phyloP scores from a whole-genome alignment of 495 filamentous ascomycete genomes.

The Halenospora varia region DNA sequence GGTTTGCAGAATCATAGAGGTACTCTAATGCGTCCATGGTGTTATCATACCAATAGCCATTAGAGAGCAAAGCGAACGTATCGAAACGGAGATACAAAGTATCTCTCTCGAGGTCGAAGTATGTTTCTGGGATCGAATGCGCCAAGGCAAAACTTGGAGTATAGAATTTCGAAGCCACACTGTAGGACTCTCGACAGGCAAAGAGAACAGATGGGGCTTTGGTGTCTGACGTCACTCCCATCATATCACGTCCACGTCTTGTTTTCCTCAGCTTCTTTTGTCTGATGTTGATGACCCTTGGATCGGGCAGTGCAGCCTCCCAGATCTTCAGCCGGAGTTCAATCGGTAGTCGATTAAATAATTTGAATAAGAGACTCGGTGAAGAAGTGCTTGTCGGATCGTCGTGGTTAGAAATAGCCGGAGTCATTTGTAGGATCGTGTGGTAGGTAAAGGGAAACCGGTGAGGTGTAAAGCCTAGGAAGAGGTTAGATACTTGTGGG shows the following conservation, averaged over 20 bases:
- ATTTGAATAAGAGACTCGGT: not conserved
- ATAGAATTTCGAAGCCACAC: not conserved
- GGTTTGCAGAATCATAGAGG: constrained; percentile 1
- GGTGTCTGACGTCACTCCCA: not conserved
- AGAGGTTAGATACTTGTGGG: not conserved
- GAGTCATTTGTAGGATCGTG: not conserved
- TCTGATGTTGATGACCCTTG: not conserved
- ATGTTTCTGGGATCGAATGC: not conserved
- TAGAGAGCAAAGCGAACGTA: not conserved
- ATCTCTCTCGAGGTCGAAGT: not conserved
- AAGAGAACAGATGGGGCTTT: not conserved
- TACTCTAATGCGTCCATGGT: not conserved
- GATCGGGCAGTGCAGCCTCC: not conserved
- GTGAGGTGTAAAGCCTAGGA: not conserved
- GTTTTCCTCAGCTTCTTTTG: not conserved
- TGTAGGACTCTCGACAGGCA: not conserved
- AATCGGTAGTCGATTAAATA: not conserved
- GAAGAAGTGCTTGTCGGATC: not conserved
- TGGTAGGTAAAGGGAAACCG: not conserved
- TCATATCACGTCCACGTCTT: not conserved
- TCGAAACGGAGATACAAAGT: not conserved
- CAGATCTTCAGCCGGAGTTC: not conserved
- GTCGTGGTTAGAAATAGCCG: not conserved
- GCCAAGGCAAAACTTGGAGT: not conserved
- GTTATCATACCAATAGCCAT: not conserved